These are phyloP conservation scores for Orbilia blumenaviensis DNA, from an alignment of 2,329 filamentous ascomycete genomes.

Conservation along the genomic window DNA sequence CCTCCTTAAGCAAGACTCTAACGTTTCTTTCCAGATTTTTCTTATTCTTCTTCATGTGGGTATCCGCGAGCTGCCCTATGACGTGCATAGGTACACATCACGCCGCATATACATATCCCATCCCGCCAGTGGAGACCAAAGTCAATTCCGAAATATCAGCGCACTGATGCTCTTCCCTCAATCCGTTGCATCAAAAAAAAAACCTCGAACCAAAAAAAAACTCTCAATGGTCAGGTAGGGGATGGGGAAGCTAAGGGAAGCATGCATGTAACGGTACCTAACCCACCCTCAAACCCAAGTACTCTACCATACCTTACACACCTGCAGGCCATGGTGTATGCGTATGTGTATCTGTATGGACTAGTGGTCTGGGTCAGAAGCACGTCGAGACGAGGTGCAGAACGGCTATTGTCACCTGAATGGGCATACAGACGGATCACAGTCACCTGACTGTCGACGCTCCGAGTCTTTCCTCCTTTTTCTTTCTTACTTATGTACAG, in stretches of 20 bases:
- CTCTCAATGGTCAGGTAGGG: no score
- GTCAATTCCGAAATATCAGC: neutral
- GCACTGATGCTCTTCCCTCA: no score
- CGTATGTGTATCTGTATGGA: no score
- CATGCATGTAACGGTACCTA: neutral
- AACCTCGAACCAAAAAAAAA: neutral
- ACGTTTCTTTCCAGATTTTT: no score
- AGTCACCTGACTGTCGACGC: conserved; percentile 15
- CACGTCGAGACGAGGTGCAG: conserved; percentile 51
- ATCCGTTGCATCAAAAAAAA: no score
- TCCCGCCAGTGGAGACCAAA: neutral
- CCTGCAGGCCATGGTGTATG: no score
- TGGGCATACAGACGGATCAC: conserved; percentile 20
- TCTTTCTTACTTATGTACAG: no score
- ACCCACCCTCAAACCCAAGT: neutral
- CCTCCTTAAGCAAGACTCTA: no score
- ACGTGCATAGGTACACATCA: conserved; percentile 24
- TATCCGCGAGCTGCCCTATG: conserved; percentile 30
- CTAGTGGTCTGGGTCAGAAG: neutral
- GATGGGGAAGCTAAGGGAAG: neutral
- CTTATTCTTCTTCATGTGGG: no score
- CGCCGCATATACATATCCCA: neutral
- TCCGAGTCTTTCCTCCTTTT: neutral
- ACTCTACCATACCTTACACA: no score
- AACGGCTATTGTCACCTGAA: conserved; percentile 49